A percentile compares a stretch with the other conserved stretches of the same genome.
Evolutionary conservation across 441 rosid species (phyloP).

Genomic region (Populus hybrid): DNA sequence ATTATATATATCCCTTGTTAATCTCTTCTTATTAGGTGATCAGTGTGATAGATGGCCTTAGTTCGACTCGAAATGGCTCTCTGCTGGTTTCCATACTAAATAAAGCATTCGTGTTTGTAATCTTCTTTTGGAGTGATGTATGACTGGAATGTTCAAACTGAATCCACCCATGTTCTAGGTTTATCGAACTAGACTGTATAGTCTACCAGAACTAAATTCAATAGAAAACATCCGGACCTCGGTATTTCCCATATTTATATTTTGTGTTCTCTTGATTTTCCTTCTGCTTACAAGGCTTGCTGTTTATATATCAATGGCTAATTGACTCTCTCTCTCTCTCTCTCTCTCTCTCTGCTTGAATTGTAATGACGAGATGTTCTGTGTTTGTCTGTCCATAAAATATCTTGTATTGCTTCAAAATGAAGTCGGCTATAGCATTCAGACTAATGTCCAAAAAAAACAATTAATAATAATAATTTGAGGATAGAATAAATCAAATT

Average conservation of each 20-base stretch:
- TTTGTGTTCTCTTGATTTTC: neutral
- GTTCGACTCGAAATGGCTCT: neutral
- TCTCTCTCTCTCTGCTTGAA: neutral
- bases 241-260: neutral
- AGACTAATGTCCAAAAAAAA: neutral
- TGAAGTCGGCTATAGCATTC: neutral
- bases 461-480: too few species aligned
- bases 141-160: neutral
- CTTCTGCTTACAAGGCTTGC: neutral
- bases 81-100: neutral
- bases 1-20: neutral
- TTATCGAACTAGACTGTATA: neutral
- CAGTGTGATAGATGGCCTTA: neutral
- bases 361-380: neutral
- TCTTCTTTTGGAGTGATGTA: neutral
- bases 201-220: neutral
- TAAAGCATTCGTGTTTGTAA: neutral
- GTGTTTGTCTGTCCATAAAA: neutral
- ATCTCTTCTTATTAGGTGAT: neutral
- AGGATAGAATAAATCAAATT: neutral
- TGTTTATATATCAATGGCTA: neutral
- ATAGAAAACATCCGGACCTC: neutral
- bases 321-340: too few species aligned
- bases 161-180: neutral
- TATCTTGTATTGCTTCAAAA: neutral